A percentile compares a stretch with the other conserved stretches of the same genome.
Evolutionary conservation across 2,329 filamentous ascomycete species (phyloP).

Genomic region (Colletotrichum sp.): DNA sequence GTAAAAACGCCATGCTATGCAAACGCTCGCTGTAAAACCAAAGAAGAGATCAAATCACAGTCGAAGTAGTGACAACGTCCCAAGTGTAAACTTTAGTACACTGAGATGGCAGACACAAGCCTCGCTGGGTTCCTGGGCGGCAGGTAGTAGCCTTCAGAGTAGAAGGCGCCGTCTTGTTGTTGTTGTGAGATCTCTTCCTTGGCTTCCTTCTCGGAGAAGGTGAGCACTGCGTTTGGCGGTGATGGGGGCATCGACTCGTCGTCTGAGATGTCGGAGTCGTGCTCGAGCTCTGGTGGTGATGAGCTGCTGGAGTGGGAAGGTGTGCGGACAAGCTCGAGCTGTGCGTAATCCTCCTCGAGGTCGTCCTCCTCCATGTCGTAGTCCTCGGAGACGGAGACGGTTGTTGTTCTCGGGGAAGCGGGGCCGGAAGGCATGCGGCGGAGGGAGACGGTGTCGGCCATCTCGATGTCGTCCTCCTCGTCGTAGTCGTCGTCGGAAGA

Average conservation of each 20-base stretch:
- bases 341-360: constrained; percentile 68
- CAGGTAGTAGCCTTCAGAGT: constrained; percentile 59
- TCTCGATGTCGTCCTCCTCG: constrained; percentile 61
- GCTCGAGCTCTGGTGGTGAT: constrained; percentile 73
- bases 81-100: constrained; percentile 47
- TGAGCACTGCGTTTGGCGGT: constrained; percentile 61
- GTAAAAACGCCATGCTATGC: constrained; percentile 32
- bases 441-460: constrained; percentile 53
- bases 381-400: constrained; percentile 41
- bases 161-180: constrained; percentile 46
- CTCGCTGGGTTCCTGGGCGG: constrained; percentile 55
- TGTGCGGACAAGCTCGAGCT: constrained; percentile 72
- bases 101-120: constrained; percentile 60
- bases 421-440: constrained; percentile 47
- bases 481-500: constrained; percentile 52
- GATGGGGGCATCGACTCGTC: constrained; percentile 78
- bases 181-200: constrained; percentile 42
- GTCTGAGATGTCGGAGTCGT: constrained; percentile 72
- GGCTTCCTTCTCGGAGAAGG: constrained; percentile 64
- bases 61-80: constrained; percentile 7
- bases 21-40: constrained; percentile 20
- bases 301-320: constrained; percentile 61
- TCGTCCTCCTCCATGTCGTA: constrained; percentile 56
- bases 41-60: constrained; percentile 21
- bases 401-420: constrained; percentile 23